Base-by-base conservation (phyloP, 805 yeast species). In the Naumovozyma castellii region DNA sequence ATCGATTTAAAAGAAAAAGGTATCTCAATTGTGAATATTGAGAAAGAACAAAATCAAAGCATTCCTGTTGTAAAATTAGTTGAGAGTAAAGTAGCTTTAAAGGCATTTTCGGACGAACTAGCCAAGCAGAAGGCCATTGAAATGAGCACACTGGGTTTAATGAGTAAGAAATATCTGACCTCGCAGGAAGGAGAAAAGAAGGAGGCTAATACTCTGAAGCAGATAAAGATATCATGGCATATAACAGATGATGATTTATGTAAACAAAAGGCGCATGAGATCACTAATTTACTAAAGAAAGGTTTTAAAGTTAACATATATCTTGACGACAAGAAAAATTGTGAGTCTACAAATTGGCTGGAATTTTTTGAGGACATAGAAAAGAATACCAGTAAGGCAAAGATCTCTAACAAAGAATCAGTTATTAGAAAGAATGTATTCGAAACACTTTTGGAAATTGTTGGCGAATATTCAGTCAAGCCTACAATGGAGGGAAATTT, bases 151-250 rank as follows among this genome's bases (percentile, higher is more conserved):
- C 25, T 47, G 43, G 61, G 61, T 3, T 34, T 46, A 3, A 36
- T 43, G 9, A 37, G 31, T 16, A 52, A 43, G 29, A 43, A 41
- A 34, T 22, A 22, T 22, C 18, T 30, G 19, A 20, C 43, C 5
- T 47, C 39, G 19, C 31, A 38, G 9, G 18, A 32, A 16, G 51
- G 47, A 8, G 20, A 46, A 5, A 46, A 45, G 8, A 54, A 46
- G 29, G 39, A 34, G 2, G 65, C 59, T 13, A 42, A 48, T 0
- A 65, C 66, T 25, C 44, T 66, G n/a, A 76, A 76, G 46, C 58
- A 67, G 25, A 57, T 77, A 27, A 68, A 69, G 33, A 54, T 77
- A 3, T 67, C 76, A 9, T 77, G 82, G 82, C 68, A 71, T 35
- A 76, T 76, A 16, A 68, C 71, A n/a, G 55, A 61, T 27, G 67